Evolutionary conservation across 495 filamentous ascomycete species (phyloP), one percentile per base, ranked within the genome.

Genomic region (Penicillium flavigenum): DNA sequence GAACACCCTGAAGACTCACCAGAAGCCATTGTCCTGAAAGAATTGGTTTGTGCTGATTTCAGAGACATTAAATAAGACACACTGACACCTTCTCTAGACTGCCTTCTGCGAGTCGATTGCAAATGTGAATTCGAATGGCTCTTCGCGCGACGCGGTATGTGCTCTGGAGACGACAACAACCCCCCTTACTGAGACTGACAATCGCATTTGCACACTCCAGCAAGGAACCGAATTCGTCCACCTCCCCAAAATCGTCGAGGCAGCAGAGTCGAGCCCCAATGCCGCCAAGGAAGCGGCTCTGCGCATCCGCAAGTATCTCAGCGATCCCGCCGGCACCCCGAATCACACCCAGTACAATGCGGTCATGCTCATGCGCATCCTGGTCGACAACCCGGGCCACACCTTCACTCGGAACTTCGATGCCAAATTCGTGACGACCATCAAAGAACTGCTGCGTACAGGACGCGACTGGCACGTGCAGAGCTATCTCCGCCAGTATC

Each of bases 181-280:
- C 5, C 29, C 41, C 41, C n/a, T 22, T 17, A 22, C 17, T 29
- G 32, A 43, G 24, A 19, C 57, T 65, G 39, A 54, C 52, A 27
- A 47, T 39, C 20, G 42, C 44, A 19, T 26, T n/a, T 39, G 0
- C 17, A 34, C 22, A 34, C 19, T 17, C 19, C 45, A 71, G 59
- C 71, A 91, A 78, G 89, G 89, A 59, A 88, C 91, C 64, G 94
- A 98, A 76, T 91, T 95, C 57, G 83, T 96, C 38, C 89, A 90
- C 63, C 88, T 99, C n/a, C 94, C 95, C 7, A 79, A 84, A 27
- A 97, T 99, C 62, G 95, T 99, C 71, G 95, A 98, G 61, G 82
- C 86, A 29, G 92, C 93, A 76, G 95, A 97, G 69, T 96, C 91
- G 31, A 92, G 90, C 45, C 92, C 94, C 11, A 75, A 75, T 31